Evolutionary conservation across 768 basidiomycete genomes (phyloP).

Genomic region (Phylloporus scabripes): DNA sequence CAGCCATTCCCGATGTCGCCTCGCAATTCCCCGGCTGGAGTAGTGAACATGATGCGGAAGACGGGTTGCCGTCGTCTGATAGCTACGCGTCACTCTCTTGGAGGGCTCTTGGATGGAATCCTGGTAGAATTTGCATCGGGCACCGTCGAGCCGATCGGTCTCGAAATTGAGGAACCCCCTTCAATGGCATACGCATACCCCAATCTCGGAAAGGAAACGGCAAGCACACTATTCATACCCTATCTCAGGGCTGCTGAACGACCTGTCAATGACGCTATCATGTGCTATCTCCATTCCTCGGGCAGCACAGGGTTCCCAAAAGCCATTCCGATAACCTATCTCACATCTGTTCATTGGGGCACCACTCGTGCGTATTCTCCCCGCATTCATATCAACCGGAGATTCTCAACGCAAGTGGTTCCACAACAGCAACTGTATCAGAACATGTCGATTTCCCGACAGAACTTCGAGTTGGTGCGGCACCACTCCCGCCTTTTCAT

Average conservation of each 20-base stretch:
- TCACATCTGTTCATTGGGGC: conserved; percentile 30
- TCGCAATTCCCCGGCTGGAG: conserved; percentile 32
- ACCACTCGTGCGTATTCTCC: conserved; percentile 27
- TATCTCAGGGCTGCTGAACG: conserved; percentile 4
- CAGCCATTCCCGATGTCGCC: conserved; percentile 36
- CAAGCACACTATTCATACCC: neutral
- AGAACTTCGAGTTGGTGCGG: conserved; percentile 1
- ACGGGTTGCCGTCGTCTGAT: conserved; percentile 37
- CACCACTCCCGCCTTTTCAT: conserved; percentile 22
- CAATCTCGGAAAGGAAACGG: neutral
- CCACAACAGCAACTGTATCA: conserved; percentile 1
- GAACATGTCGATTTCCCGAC: neutral
- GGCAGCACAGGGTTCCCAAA: conserved; percentile 46
- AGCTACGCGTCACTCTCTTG: conserved; percentile 29
- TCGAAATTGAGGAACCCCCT: conserved; percentile 16
- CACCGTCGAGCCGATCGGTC: neutral
- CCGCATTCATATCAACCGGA: neutral
- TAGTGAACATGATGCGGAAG: conserved; percentile 32
- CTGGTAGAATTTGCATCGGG: conserved; percentile 13
- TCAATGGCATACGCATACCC: conserved; percentile 12
- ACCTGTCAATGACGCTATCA: conserved; percentile 14
- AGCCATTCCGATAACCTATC: conserved; percentile 33
- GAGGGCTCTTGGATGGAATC: conserved; percentile 28
- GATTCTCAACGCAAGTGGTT: neutral
- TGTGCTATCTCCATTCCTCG: conserved; percentile 42